phyloP scores from a whole-genome alignment of 306 rosid species.

The Fragaria nilgerrensis region DNA sequence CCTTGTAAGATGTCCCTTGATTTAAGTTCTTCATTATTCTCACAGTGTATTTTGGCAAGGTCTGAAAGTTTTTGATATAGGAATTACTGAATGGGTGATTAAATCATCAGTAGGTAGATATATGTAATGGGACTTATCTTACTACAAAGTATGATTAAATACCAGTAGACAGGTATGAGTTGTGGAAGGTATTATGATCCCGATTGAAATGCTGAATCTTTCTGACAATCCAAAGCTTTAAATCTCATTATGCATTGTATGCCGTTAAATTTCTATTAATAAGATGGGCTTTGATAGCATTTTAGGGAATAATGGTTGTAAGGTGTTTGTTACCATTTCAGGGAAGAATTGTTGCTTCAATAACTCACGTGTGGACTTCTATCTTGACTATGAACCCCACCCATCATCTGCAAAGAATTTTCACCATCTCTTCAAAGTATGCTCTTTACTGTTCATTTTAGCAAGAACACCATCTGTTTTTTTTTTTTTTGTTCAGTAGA shows the following conservation, averaged over 20 bases:
- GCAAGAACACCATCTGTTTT: background rate
- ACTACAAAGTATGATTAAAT: background rate
- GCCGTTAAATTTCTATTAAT: background rate
- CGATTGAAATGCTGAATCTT: background rate
- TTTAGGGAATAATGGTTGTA: background rate
- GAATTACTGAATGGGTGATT: background rate
- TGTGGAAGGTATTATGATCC: background rate
- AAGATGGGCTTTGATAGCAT: background rate
- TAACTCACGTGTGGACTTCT: slow-evolving; percentile 71
- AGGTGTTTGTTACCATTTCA: slow-evolving; percentile 41
- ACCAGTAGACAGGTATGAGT: background rate
- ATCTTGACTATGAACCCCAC: slow-evolving; percentile 81
- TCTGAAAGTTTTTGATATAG: background rate
- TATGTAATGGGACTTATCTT: background rate
- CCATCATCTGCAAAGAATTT: slow-evolving; percentile 86
- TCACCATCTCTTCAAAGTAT: slow-evolving; percentile 90
- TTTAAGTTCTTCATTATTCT: background rate
- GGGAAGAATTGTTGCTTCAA: slow-evolving; percentile 93
- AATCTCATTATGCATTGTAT: background rate
- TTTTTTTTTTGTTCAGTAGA: background rate
- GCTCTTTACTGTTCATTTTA: slow-evolving; percentile 31
- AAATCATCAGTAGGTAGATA: background rate
- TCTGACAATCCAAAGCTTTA: background rate
- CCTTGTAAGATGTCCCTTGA: background rate
- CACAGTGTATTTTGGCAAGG: background rate